Conservation (phyloP, 73 alveolate genomes). For the Paramecium biaurelia region DNA sequence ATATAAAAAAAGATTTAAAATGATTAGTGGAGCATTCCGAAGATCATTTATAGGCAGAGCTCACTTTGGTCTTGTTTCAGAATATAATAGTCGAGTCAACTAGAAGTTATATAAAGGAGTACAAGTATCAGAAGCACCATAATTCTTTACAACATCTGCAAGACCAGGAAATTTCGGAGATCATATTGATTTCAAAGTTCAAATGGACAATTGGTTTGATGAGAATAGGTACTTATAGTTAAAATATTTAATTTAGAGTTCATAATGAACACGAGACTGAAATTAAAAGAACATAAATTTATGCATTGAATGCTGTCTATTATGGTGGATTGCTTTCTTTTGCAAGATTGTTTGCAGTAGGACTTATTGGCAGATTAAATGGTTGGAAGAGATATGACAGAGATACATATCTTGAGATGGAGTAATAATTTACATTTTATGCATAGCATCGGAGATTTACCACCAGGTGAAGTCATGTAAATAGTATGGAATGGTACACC, state of each 20-base stretch:
- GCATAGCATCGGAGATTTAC: constrained; percentile 79
- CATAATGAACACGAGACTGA: constrained; percentile 92
- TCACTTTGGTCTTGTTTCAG: constrained; percentile 79
- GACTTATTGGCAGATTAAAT: constrained; percentile 63
- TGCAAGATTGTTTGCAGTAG: constrained; percentile 66
- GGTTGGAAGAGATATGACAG: constrained; percentile 85
- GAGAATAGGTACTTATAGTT: constrained; percentile 75
- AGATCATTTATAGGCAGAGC: constrained; percentile 20
- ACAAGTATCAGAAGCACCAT: constrained; percentile 77
- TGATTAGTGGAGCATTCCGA: not conserved
- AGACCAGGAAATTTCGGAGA: constrained; percentile 93
- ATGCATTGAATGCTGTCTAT: constrained; percentile 75
- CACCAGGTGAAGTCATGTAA: constrained; percentile 95
- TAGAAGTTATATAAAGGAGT: constrained; percentile 79
- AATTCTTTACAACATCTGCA: constrained; percentile 87
- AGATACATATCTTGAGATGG: constrained; percentile 88
- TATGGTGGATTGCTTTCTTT: constrained; percentile 61
- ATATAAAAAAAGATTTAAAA: constrained; percentile 1
- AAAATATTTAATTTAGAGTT: constrained; percentile 58
- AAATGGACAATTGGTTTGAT: constrained; percentile 93
- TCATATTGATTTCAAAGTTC: constrained; percentile 84
- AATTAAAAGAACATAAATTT: constrained; percentile 88
- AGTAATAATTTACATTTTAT: constrained; percentile 20
- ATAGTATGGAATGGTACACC: constrained; percentile 94
- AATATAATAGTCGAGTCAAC: constrained; percentile 82